These are phyloP conservation scores for Trichoderma arundinaceum DNA, from an alignment of 2,329 filamentous ascomycete genomes.

Conservation along the genomic window DNA sequence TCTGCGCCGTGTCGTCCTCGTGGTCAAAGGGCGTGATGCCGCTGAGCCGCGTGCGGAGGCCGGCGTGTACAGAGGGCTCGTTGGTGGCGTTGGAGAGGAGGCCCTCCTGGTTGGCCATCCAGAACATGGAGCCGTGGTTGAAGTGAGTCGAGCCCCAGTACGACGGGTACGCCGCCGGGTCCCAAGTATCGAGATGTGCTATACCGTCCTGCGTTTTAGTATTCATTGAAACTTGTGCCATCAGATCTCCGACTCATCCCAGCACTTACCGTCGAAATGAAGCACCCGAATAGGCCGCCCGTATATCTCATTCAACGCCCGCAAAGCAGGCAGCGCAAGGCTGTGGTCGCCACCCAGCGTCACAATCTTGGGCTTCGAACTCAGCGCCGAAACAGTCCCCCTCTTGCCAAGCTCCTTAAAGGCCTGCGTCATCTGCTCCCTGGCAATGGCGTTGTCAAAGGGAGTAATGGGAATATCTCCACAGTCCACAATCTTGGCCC, in stretches of 20 bases:
- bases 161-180: constrained; percentile 78
- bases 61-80: constrained; percentile 80
- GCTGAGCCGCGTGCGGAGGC: constrained; percentile 76
- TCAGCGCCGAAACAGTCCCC: constrained; percentile 45
- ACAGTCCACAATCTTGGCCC: constrained; percentile 85
- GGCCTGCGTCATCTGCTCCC: constrained; percentile 82
- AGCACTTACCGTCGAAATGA: constrained; percentile 66
- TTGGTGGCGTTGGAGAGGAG: constrained; percentile 72
- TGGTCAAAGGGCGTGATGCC: constrained; percentile 70
- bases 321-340: constrained; percentile 70
- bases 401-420: constrained; percentile 69
- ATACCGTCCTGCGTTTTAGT: constrained; percentile 34
- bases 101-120: constrained; percentile 81
- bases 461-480: constrained; percentile 88
- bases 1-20: constrained; percentile 74
- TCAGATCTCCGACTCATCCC: too few relatives aligned
- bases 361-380: constrained; percentile 61
- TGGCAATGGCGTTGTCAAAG: constrained; percentile 81
- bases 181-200: constrained; percentile 82
- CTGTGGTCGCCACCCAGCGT: constrained; percentile 77
- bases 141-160: constrained; percentile 72
- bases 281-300: constrained; percentile 69
- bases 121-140: constrained; percentile 92
- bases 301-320: constrained; percentile 68
- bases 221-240: not conserved